A percentile compares a stretch with the other conserved stretches of the same genome.
Conservation (phyloP, 2,329 filamentous ascomycete genomes). For the Septoria linicola region DNA sequence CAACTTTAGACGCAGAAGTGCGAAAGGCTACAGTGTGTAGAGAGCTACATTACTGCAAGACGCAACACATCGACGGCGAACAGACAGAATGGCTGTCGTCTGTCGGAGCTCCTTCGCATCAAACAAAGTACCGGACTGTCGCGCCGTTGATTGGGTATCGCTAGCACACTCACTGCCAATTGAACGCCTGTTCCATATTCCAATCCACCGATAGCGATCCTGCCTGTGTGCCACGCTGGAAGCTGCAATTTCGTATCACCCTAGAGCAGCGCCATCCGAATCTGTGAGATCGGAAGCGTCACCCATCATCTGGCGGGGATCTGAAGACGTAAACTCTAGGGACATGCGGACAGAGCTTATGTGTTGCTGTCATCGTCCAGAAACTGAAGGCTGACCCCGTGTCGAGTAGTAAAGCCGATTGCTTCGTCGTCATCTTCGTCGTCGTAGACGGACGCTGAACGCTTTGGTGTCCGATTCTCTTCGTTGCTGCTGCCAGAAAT, state of each 20-base stretch:
- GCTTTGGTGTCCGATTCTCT: constrained; percentile 24
- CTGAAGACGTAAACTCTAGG: too few relatives aligned
- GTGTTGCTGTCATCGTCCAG: constrained; percentile 20
- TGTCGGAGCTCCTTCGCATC: too few relatives aligned
- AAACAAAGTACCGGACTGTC: too few relatives aligned
- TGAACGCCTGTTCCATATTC: constrained; percentile 5
- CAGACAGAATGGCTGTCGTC: too few relatives aligned
- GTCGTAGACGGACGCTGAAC: constrained; percentile 14
- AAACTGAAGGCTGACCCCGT: constrained; percentile 30
- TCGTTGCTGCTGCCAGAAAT: constrained; percentile 21
- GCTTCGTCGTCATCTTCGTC: constrained; percentile 27
- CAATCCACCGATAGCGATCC: not conserved
- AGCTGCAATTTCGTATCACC: not conserved
- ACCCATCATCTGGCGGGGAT: too few relatives aligned
- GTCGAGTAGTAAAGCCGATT: constrained; percentile 16
- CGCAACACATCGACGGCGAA: too few relatives aligned
- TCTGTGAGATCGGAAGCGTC: too few relatives aligned
- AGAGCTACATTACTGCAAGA: too few relatives aligned
- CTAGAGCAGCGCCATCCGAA: not conserved
- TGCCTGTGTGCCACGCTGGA: not conserved
- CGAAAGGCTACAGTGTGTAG: too few relatives aligned
- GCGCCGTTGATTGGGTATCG: constrained; percentile 27
- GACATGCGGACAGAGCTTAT: constrained; percentile 6
- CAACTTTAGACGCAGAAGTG: too few relatives aligned
- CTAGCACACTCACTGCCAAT: constrained; percentile 13